phyloP scores from a whole-genome alignment of 805 yeast species.

The Wickerhamiella shivajii region DNA sequence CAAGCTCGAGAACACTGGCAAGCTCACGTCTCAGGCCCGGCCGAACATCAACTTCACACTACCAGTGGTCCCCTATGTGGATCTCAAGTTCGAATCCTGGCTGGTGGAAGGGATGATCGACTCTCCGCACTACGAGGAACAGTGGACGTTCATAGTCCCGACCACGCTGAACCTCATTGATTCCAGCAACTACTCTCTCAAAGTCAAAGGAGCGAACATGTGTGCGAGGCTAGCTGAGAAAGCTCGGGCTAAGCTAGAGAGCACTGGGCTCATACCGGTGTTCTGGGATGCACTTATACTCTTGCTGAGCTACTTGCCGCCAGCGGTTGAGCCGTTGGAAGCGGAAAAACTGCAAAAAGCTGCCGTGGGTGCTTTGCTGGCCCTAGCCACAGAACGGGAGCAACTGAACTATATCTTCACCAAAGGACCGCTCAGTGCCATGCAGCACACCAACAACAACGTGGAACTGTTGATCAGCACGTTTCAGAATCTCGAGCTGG shows the following conservation, averaged over 20 bases:
- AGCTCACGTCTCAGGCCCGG: too few relatives aligned
- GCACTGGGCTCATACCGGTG: constrained; percentile 20
- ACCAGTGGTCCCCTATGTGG: too few relatives aligned
- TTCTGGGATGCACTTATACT: constrained; percentile 21
- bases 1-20: too few relatives aligned
- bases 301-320: constrained; percentile 23
- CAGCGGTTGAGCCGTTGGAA: constrained; percentile 14
- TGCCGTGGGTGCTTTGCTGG: constrained; percentile 32
- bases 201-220: constrained; percentile 17
- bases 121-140: too few relatives aligned
- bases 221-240: constrained; percentile 8
- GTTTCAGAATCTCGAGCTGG: constrained; percentile 9
- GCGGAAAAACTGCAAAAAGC: constrained; percentile 16
- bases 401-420: constrained; percentile 15
- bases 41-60: too few relatives aligned
- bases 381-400: constrained; percentile 22
- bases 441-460: constrained; percentile 16
- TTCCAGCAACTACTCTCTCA: constrained; percentile 16
- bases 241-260: constrained; percentile 8
- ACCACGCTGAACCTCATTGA: constrained; percentile 21
- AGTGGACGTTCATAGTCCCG: constrained; percentile 24
- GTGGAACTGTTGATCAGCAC: constrained; percentile 14
- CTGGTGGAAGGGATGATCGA: too few relatives aligned
- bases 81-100: too few relatives aligned
- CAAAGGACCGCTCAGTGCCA: constrained; percentile 19